Evolutionary conservation across 148 eudicot species (phyloP), one percentile per base, ranked within the genome.

Genomic region (Dysphania ambrosioides): DNA sequence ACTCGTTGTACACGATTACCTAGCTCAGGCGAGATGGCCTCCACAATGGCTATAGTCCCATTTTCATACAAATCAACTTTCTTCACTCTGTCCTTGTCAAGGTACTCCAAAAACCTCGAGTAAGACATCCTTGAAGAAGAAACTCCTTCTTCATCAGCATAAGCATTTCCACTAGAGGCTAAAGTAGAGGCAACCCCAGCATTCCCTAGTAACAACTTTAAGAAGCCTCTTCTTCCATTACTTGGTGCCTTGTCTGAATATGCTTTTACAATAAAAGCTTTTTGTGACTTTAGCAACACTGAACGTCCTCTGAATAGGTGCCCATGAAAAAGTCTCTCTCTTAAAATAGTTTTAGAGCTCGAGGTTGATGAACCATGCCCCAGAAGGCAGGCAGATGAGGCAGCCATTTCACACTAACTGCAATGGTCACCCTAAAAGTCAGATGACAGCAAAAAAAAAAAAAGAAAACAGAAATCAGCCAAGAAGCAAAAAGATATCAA

Each of bases 71-170:
- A 80, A 83, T 96, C 99, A 7, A 96, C 99, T 72, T 88, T 90
- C 38, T 71, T 84, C 56, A 96, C 99, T 68, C 99, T 90, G 75
- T 88, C 97, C 78, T 96, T 96, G 79, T 96, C 99, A 59, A 96
- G 87, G 77, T 96, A 92, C 85, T 96, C 99, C 73, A 96, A 79
- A 74, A 92, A 96, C 73, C 97, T 87, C 2, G 99, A 96, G 79
- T 96, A 96, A 55, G 99, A 96, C 99, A 96, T 96, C 69, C 99
- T 90, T 29, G 99, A 96, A 71, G 94, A 92, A 77, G 99, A 92
- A 81, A 92, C 97, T 11, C 87, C 94, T 83, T 96, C 93, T 18
- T 96, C 99, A 83, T 96, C 99, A 13, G 99, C 99, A 78, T 76
- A 75, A 63, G 99, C 99, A 71, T 81, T 92, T 66, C 85, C 86